Base-by-base conservation (phyloP, 306 rosid species). In the Prinsepia uniflora region DNA sequence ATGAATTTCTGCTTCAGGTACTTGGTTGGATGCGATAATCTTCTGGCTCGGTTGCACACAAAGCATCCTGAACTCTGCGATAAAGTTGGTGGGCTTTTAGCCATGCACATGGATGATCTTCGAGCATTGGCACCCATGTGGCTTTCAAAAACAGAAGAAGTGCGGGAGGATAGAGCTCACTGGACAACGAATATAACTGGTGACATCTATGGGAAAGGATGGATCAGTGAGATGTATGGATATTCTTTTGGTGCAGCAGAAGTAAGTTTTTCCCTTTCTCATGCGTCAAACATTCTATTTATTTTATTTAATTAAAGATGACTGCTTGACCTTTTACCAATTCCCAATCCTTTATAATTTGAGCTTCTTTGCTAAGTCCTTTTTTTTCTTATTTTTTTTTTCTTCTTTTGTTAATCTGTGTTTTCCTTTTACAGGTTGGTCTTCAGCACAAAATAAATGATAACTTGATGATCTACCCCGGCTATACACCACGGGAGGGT, bases 151-250 rank as follows among this genome's bases (percentile, higher is more conserved):
- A 94, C 99, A 2, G 97, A 91, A 86, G 97, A 94, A 85, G 99
- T 94, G 69, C 81, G 97, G 17, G 96, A 84, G 81, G 99, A 94
- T 83, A 84, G 53, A 77, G 96, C 91, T 55, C 99, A 94, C 75
- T 94, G 99, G 99, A 72, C 72, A 18, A 89, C 97, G 79, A 94
- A 94, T 83, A 61, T 89, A 81, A 94, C 99, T 67, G 99, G 97
- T 75, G 99, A 94, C 71, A 83, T 94, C 68, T 94, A 91, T 75
- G 92, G 85, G 58, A 64, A 79, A 77, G 99, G 99, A 71, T 94
- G 99, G 99, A 94, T 94, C 65, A 94, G 97, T 86, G 99, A 94
- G 86, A 94, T 94, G 99, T 94, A 94, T 63, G 99, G 99, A 70
- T 94, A 91, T 82, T 91, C 99, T 48, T 94, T 94, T 67, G 99